Base-by-base conservation (phyloP, 495 filamentous ascomycete species). In the Wilcoxina mikolae region DNA sequence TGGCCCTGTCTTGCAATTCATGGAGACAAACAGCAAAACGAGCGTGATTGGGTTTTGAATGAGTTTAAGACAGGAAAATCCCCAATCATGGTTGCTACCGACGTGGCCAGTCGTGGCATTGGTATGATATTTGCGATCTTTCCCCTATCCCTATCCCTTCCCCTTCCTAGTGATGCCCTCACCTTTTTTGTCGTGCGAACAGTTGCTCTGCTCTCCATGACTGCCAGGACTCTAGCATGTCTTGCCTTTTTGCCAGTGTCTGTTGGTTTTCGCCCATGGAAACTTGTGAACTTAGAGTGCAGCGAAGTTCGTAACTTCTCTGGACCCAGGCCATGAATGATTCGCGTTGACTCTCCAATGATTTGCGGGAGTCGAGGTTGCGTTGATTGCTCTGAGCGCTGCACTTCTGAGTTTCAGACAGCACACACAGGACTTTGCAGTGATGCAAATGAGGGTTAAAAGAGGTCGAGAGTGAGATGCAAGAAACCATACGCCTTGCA, bases 11-110 rank as follows among this genome's bases (percentile, higher is more conserved):
- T 98, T 46, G 88, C 91, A 46, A 98, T 98, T 63, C 91, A 98
- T 75, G 91, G 91, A 65, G 91, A 98, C 77, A 98, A 98, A 75
- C 89, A 95, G 65, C 91, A 98, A 68, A 93, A 95, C 68, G 91
- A 98, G 72, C 88, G 91, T 73, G 91, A 98, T 73, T 98, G 91
- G 91, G 91, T 98, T 62, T 75, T 98, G 68, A 94, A 95, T 68
- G 91, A 98, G 69, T 98, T 98, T 78, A 98, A 96, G 81, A 87
- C 87, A 60, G 89, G 91, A 72, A 80, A 84, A 69, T 87, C 84
- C 65, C 88, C 89, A 42, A 85, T 98, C 69, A 93, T 98, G 76
- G 91, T 98, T 69, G 91, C 91, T 66, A 98, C 91, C 49, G 91
- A 98, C 73, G 91, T 98, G 62, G 91, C 91, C 66, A 95, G 93